Evolutionary conservation across 2,329 filamentous ascomycete species (phyloP).

Genomic region (Penicillium sp.): DNA sequence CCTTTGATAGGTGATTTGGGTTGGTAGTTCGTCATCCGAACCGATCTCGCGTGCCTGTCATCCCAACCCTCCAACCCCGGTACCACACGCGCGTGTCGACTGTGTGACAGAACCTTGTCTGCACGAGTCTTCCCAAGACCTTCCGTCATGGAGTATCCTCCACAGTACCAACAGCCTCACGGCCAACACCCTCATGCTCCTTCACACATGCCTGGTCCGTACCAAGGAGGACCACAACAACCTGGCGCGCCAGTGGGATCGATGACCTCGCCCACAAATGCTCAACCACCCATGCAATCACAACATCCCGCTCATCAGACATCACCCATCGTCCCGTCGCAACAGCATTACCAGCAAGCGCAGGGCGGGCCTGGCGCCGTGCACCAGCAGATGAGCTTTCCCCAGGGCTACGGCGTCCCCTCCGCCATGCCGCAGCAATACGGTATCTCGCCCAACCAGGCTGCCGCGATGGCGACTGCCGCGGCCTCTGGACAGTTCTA

Average conservation of each 20-base stretch:
- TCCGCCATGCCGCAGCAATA: conserved; percentile 73
- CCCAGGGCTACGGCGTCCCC: conserved; percentile 73
- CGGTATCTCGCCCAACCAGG: conserved; percentile 78
- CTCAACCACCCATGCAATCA: conserved; percentile 65
- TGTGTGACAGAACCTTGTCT: conserved; percentile 28
- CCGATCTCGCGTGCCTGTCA: conserved; percentile 15
- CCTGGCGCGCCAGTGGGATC: conserved; percentile 47
- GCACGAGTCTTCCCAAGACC: neutral
- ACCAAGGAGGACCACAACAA: conserved; percentile 61
- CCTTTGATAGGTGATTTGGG: conserved; percentile 22
- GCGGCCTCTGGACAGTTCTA: conserved; percentile 85
- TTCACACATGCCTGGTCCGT: conserved; percentile 60
- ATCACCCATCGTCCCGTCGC: conserved; percentile 77
- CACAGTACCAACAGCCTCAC: conserved; percentile 67
- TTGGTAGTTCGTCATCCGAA: conserved; percentile 8
- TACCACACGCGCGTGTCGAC: conserved; percentile 8
- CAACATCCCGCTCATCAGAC: conserved; percentile 64
- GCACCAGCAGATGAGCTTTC: conserved; percentile 76
- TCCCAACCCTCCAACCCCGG: conserved; percentile 1
- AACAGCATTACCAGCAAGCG: conserved; percentile 67
- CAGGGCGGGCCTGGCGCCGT: conserved; percentile 62
- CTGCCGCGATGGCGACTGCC: conserved; percentile 90
- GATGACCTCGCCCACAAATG: conserved; percentile 73
- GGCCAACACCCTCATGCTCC: conserved; percentile 63
- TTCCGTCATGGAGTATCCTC: conserved; percentile 71